Evolutionary conservation across 192 early-diverging fungal species (phyloP), one percentile per base, ranked within the genome.

Genomic region (Backusella luteola): DNA sequence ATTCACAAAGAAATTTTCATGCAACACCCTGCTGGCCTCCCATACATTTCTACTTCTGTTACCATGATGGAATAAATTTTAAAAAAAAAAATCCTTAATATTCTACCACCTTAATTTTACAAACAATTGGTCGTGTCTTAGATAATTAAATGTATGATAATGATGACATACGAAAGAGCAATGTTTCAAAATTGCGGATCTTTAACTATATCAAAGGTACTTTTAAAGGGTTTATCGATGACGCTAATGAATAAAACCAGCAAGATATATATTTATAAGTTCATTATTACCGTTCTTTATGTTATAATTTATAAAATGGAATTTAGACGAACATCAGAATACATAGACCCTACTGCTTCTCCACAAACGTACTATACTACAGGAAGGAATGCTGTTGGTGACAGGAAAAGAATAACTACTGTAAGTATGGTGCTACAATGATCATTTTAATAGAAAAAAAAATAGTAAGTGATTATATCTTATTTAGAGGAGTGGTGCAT

Each of bases 361-460:
- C 69, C 77, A 9, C 38, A 53, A 49, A 79, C 69, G 12, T 84
- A 84, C 53, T 84, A 84, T 26, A 82, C 71, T 41, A 75, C 80
- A 21, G 83, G 80, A 32, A 41, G 36, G 21, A 79, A 84, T 46
- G 59, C 70, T 41, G 6, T n/a, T 19, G 12, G 44, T 9, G 17
- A 44, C 15, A 69, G 39, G 19, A 67, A 63, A 80, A 19, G 77
- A 67, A 66, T 59, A 75, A 49, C 69, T 49, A n/a, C 44, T 46
- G 67, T 78, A 59, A 63, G 72, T 52, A 15, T 21, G 23, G 21
- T 63, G 34, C 0, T 39, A 74, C 66, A 66, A 44, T 46, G 11
- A 7, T 67, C 44, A 56, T 42, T 29, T 67, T 34, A 39, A 34
- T 71, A n/a, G 32, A 53, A 36, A 34, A 1, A 23, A 49, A 26